A percentile compares a stretch with the other conserved stretches of the same genome.
Conservation (phyloP, 2,329 filamentous ascomycete species). For the Colletotrichum endophyticum region DNA sequence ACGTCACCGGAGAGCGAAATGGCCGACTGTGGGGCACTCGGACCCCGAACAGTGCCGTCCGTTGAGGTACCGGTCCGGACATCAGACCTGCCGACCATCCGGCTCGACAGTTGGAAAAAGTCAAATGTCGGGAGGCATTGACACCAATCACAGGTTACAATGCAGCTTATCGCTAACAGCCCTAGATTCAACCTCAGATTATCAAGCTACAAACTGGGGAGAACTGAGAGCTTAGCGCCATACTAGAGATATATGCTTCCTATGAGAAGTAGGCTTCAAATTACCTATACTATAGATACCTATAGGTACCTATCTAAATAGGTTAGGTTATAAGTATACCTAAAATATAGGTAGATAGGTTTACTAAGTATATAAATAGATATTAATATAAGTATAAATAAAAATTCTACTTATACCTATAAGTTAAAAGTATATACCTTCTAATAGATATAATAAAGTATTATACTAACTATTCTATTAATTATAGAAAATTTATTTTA, state of each 20-base stretch:
- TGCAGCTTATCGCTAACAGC: not conserved
- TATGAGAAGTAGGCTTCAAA: too few species aligned
- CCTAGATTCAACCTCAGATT: not conserved
- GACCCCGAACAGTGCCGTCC: not conserved
- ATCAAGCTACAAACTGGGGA: not conserved
- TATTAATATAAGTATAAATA: too few species aligned
- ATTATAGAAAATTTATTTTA: too few species aligned
- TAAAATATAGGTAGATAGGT: too few species aligned
- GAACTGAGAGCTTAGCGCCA: not conserved
- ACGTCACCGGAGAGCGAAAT: not conserved
- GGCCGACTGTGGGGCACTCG: not conserved
- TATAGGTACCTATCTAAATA: too few species aligned
- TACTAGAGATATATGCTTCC: not conserved
- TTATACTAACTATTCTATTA: too few species aligned
- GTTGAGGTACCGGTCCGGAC: not conserved
- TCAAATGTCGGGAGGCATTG: not conserved
- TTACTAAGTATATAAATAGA: too few species aligned
- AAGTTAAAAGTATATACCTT: too few species aligned
- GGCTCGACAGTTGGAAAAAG: accelerated
- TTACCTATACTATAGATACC: too few species aligned
- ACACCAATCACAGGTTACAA: not conserved
- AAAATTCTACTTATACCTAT: too few species aligned
- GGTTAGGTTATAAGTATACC: too few species aligned
- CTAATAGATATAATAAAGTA: too few species aligned
- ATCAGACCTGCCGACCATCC: not conserved